Evolutionary conservation across 208 protist genomes (phyloP).

Genomic region (Trypanosoma congolense): DNA sequence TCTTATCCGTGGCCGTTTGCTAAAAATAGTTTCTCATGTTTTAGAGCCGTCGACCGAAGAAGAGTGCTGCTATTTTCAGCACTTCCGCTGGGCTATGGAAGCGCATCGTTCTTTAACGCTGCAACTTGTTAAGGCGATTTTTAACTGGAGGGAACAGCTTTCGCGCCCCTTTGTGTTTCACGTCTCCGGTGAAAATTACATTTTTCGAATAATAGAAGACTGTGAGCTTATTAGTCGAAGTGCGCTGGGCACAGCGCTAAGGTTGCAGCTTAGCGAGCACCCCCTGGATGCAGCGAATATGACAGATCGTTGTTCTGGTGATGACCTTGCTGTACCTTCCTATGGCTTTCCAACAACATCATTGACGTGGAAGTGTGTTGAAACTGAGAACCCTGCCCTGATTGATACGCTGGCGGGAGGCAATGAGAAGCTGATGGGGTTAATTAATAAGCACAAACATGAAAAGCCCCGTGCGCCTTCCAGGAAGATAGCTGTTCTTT

Average conservation of each 20-base stretch:
- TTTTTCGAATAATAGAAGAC: slow-evolving; percentile 47
- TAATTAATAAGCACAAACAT: not conserved
- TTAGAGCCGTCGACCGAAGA: not conserved
- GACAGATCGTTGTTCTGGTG: not conserved
- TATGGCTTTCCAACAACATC: not conserved
- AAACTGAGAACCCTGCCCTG: not conserved
- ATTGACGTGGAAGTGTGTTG: no score
- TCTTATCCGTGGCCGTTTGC: not conserved
- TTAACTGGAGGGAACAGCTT: slow-evolving; percentile 59
- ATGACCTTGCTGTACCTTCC: not conserved
- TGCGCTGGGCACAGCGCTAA: slow-evolving; percentile 29
- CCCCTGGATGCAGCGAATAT: slow-evolving; percentile 44
- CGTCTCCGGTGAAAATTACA: slow-evolving; percentile 44
- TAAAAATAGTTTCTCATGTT: not conserved
- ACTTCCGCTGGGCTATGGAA: slow-evolving; percentile 32
- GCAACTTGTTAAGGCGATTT: slow-evolving; percentile 51
- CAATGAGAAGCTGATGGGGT: not conserved
- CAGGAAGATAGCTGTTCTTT: slow-evolving; percentile 34
- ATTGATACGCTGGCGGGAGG: not conserved
- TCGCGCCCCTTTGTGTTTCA: slow-evolving; percentile 55
- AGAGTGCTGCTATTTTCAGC: not conserved
- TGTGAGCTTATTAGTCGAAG: slow-evolving; percentile 32
- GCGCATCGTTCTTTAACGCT: slow-evolving; percentile 52
- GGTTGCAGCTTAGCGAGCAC: slow-evolving; percentile 37
- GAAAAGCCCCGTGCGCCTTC: not conserved